Percentiles rank a stretch among this genome's conserved stretches.
Evolutionary conservation across 73 alveolate species (phyloP).

Genomic region (Tetrahymena elliotti): DNA sequence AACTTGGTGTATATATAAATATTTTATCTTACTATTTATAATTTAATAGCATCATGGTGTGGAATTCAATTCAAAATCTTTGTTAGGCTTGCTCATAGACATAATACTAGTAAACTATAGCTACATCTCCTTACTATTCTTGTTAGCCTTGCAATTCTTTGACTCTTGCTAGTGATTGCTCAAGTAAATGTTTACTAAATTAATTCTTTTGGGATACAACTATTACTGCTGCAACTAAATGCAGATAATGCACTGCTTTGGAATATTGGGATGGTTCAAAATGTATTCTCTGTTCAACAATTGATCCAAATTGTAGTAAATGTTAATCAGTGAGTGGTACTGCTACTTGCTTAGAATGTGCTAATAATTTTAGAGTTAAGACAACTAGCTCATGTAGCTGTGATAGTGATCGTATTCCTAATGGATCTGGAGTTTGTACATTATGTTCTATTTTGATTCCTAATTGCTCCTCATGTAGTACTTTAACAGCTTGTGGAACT

Average conservation of each 20-base stretch:
- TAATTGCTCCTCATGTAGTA: background rate
- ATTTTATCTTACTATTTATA: no score
- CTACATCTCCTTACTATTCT: background rate
- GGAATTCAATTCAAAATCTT: background rate
- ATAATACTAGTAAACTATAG: background rate
- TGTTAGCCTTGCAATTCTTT: background rate
- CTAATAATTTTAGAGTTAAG: background rate
- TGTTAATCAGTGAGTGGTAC: background rate
- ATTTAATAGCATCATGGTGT: background rate
- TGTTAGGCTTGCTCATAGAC: background rate
- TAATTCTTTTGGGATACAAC: background rate
- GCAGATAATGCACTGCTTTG: background rate
- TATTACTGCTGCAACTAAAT: background rate
- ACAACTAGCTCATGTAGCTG: background rate
- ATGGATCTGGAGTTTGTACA: background rate
- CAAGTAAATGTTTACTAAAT: background rate
- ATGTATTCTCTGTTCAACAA: background rate
- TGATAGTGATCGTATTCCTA: background rate
- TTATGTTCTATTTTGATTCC: background rate
- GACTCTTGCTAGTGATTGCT: background rate
- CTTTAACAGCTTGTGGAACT: background rate
- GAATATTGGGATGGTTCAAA: background rate
- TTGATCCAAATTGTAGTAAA: background rate
- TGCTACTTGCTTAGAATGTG: background rate
- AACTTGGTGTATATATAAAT: no score